phyloP scores from a whole-genome alignment of 345 rosid genomes.

The Anastatica hierochuntica region DNA sequence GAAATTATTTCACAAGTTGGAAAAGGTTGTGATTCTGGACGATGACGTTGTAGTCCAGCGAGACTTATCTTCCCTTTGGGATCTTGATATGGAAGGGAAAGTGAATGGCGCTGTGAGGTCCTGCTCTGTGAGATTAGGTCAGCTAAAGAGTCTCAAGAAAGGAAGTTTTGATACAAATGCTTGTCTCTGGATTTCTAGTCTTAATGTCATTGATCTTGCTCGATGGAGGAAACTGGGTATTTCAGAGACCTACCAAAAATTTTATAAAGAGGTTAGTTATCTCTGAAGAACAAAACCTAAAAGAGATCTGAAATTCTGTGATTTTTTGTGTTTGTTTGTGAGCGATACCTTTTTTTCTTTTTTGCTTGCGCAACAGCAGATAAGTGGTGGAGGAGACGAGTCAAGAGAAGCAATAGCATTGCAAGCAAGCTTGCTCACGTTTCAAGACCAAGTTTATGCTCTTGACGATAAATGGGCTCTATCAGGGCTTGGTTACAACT shows the following conservation, averaged over 20 bases:
- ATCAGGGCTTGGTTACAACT: constrained; percentile 80
- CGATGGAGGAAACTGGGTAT: constrained; percentile 61
- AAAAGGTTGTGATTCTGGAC: constrained; percentile 67
- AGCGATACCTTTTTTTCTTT: neutral
- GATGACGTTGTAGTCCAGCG: constrained; percentile 86
- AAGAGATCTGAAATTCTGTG: neutral
- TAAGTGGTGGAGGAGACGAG: constrained; percentile 31
- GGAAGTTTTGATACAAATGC: constrained; percentile 32
- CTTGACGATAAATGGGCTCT: constrained; percentile 61
- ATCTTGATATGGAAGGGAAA: constrained; percentile 67
- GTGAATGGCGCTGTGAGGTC: constrained; percentile 64
- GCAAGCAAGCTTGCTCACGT: constrained; percentile 68
- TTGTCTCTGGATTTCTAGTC: constrained; percentile 92
- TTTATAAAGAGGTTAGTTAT: constrained; percentile 46
- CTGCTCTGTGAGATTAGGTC: constrained; percentile 64
- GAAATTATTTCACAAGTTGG: constrained; percentile 49
- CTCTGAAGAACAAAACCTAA: neutral
- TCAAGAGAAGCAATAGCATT: constrained; percentile 42
- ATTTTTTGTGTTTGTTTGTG: neutral
- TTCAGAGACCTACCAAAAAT: constrained; percentile 48
- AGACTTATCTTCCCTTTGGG: constrained; percentile 74
- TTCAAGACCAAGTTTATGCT: constrained; percentile 53
- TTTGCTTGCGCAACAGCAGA: constrained; percentile 30
- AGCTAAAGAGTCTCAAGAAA: constrained; percentile 43
- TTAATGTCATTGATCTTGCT: constrained; percentile 68